Conservation (phyloP, 2,329 filamentous ascomycete genomes). For the Cladosporium halotolerans region DNA sequence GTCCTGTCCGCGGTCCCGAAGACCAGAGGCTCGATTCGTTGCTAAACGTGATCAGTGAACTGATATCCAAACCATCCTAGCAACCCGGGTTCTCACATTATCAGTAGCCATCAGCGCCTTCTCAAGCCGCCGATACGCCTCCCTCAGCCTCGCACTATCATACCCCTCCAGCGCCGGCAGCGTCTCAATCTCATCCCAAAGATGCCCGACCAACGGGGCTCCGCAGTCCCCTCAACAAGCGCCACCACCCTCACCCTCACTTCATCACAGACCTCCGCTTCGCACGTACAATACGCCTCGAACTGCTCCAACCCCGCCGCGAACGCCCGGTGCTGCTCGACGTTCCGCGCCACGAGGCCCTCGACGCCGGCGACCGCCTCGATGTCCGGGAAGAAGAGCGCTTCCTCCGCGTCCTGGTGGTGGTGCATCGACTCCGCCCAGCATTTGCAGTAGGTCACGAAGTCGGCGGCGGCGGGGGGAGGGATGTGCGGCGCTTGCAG, state of each 20-base stretch:
- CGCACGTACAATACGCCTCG: conserved; percentile 22
- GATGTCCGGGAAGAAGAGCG: conserved; percentile 28
- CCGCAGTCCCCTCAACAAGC: conserved; percentile 22
- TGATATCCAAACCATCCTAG: too few species aligned
- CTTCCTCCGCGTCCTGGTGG: conserved; percentile 31
- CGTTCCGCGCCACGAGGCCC: conserved; percentile 28
- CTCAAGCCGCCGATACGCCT: conserved; percentile 24
- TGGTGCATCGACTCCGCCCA: conserved; percentile 29
- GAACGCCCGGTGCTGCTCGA: conserved; percentile 31
- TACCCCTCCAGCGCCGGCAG: conserved; percentile 17
- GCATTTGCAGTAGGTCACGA: conserved; percentile 28
- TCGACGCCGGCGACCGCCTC: conserved; percentile 23
- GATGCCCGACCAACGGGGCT: conserved; percentile 20
- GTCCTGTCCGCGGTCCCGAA: conserved; percentile 32
- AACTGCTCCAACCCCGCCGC: conserved; percentile 25
- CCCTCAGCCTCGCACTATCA: conserved; percentile 19
- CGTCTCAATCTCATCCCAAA: conserved; percentile 25
- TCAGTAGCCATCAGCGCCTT: conserved; percentile 28
- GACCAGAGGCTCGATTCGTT: conserved; percentile 30
- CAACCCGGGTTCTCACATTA: conserved; percentile 17
- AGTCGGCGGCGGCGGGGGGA: conserved; percentile 22
- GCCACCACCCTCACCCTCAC: conserved; percentile 17
- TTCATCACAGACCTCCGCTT: conserved; percentile 20
- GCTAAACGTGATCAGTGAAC: conserved; percentile 17
- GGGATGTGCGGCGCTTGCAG: conserved; percentile 25